Conservation (phyloP, 169 alveolate genomes). For the Cryptosporidium ryanae region DNA sequence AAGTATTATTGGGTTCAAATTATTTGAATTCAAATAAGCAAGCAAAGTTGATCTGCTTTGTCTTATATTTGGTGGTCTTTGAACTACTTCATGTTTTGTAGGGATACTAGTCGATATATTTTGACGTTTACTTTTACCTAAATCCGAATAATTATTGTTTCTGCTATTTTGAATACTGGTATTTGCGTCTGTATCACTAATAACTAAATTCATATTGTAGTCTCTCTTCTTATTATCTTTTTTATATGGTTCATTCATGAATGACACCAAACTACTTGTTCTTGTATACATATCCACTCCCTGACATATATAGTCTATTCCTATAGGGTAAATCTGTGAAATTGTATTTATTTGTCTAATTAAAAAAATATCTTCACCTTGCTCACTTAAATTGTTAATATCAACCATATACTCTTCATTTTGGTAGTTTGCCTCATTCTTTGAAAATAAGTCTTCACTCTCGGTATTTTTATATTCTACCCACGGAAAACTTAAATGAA, state of each 20-base stretch:
- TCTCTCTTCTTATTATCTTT: constrained; percentile 28
- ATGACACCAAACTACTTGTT: constrained; percentile 22
- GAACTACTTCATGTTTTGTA: not conserved
- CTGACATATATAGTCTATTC: constrained; percentile 51
- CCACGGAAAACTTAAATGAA: constrained; percentile 35
- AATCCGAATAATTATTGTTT: not conserved
- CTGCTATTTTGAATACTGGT: not conserved
- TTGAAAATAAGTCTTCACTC: not conserved
- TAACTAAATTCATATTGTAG: not conserved
- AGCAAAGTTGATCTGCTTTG: constrained; percentile 42
- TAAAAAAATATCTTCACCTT: not conserved
- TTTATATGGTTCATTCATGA: constrained; percentile 64
- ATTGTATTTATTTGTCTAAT: constrained; percentile 30
- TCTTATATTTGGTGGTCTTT: constrained; percentile 8
- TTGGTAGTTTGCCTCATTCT: not conserved
- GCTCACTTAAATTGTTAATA: not conserved
- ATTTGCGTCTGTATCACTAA: not conserved
- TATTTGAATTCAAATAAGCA: constrained; percentile 65
- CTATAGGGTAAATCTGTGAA: constrained; percentile 66
- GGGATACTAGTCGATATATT: not conserved
- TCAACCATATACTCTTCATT: not conserved
- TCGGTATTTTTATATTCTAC: constrained; percentile 14
- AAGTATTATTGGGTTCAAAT: constrained; percentile 54
- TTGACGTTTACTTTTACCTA: not conserved
- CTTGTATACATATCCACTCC: constrained; percentile 67